Percentiles rank a stretch among this genome's conserved stretches.
phyloP scores from a whole-genome alignment of 2,329 filamentous ascomycete genomes.

The Aspergillus sp. region DNA sequence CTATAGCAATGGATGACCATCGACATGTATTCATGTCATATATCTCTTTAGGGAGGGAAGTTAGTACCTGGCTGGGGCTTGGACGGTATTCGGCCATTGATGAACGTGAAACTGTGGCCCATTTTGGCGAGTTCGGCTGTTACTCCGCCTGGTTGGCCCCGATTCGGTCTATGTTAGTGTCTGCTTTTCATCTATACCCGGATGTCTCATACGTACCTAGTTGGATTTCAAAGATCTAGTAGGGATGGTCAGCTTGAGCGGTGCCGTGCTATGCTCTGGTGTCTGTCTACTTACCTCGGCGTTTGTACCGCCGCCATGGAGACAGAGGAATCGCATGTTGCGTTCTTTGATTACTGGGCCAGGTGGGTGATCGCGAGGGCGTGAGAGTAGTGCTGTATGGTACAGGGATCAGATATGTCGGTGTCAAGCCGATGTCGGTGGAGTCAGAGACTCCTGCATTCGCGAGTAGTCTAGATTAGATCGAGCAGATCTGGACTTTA shows the following conservation, averaged over 20 bases:
- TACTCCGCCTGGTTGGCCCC: conserved; percentile 19
- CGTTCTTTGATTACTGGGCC: too few species aligned
- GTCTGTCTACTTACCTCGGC: conserved; percentile 19
- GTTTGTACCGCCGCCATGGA: conserved; percentile 24
- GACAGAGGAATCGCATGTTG: conserved; percentile 24
- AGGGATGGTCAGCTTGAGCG: background rate
- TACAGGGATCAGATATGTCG: too few species aligned
- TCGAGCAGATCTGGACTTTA: too few species aligned
- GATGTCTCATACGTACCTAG: conserved; percentile 15
- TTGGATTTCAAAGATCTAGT: conserved; percentile 28
- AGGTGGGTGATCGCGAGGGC: background rate
- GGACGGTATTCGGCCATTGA: conserved; percentile 17
- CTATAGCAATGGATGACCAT: too few species aligned
- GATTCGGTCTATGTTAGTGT: too few species aligned
- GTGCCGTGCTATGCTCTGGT: background rate
- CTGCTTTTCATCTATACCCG: background rate
- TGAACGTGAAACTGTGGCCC: conserved; percentile 20
- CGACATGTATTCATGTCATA: too few species aligned
- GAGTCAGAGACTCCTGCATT: too few species aligned
- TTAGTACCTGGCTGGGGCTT: conserved; percentile 18
- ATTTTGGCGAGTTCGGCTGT: conserved; percentile 16
- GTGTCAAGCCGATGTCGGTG: too few species aligned
- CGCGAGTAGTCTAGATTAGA: too few species aligned
- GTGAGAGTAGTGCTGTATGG: background rate
- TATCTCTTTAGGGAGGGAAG: too few species aligned